Base-by-base conservation (phyloP, 2,329 filamentous ascomycete species). In the Thermoascus crustaceus region DNA sequence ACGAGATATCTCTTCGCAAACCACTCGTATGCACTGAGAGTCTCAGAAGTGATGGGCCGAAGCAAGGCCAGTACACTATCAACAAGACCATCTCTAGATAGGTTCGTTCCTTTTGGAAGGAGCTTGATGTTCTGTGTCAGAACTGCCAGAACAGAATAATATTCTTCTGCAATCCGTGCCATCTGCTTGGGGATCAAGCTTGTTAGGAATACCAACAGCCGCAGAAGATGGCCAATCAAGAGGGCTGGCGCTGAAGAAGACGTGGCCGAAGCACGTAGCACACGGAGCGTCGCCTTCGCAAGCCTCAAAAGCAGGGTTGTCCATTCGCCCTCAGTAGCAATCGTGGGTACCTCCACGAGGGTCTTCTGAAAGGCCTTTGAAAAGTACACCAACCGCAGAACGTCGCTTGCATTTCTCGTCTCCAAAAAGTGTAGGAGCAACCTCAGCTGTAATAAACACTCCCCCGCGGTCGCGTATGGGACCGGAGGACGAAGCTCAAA, bases 351-450 rank as follows among this genome's bases (percentile, higher is more conserved):
- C 25, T 55, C 51, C 26, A 54, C 52, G 34, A 63, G 44, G 2
- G 61, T 66, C 38, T 52, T 51, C 37, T 63, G 54, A 22, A 69
- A 60, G 9, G 58, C 58, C 40, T 55, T 50, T 11, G 58, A 60
- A 43, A 69, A 68, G 39, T 63, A 66, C n/a, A 59, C 49, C 31
- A 69, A 46, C n/a, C 66, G 58, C 23, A 53, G 41, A 11, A 58
- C 45, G 42, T 67, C 64, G 32, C 53, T 52, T 17, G 50, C 49
- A 26, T 61, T 57, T 33, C 52, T 69, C 8, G 82, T 56, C 34
- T 73, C 70, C 40, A 84, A 72, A 43, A 81, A 80, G 48, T 83
- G 77, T 9, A 82, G 72, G 18, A 86, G 61, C 18, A 84, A 67
- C 69, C 78, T 80, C 24, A 85, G 57, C 23, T 76, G 69, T 7